Conservation (phyloP, 352 stramenopile species). For the Globisporangium acanthophoron region DNA sequence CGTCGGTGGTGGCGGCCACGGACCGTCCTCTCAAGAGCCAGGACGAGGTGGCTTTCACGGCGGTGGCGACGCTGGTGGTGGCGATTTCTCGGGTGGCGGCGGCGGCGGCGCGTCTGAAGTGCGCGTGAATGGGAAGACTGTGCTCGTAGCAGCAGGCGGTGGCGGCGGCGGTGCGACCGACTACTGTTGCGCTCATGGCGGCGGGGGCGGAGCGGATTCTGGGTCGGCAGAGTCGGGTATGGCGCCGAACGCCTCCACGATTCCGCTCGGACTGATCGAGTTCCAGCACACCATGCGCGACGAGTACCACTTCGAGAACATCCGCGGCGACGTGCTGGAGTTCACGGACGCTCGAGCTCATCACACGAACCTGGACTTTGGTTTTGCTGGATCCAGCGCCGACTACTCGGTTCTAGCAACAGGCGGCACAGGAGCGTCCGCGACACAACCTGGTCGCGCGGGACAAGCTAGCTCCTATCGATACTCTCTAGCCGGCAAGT, state of each 20-base stretch:
- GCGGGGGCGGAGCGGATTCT: conserved; percentile 30
- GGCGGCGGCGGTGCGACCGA: conserved; percentile 64
- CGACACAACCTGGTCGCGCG: conserved; percentile 19
- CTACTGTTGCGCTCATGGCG: conserved; percentile 75
- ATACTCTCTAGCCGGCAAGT: conserved; percentile 36
- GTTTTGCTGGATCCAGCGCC: conserved; percentile 30
- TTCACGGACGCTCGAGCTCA: conserved; percentile 32
- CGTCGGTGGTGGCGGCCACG: conserved; percentile 52
- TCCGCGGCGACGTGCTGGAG: conserved; percentile 40
- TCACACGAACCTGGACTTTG: conserved; percentile 51
- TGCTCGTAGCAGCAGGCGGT: conserved; percentile 67
- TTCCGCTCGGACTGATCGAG: conserved; percentile 11
- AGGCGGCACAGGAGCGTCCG: conserved; percentile 30
- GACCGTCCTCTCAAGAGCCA: conserved; percentile 8
- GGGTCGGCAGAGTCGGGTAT: conserved; percentile 33
- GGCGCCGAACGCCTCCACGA: conserved; percentile 31
- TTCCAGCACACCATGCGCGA: conserved; percentile 24
- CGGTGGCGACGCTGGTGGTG: conserved; percentile 48
- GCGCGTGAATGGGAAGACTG: conserved; percentile 26
- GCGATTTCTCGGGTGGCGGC: conserved; percentile 51
- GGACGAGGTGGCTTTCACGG: conserved; percentile 61
- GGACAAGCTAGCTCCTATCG: conserved; percentile 42
- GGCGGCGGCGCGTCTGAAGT: conserved; percentile 61
- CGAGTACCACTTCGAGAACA: conserved; percentile 56
- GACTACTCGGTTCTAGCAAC: conserved; percentile 59